Evolutionary conservation across 108 stramenopile species (phyloP).

Genomic region (Phaeodactylum tricornutum): DNA sequence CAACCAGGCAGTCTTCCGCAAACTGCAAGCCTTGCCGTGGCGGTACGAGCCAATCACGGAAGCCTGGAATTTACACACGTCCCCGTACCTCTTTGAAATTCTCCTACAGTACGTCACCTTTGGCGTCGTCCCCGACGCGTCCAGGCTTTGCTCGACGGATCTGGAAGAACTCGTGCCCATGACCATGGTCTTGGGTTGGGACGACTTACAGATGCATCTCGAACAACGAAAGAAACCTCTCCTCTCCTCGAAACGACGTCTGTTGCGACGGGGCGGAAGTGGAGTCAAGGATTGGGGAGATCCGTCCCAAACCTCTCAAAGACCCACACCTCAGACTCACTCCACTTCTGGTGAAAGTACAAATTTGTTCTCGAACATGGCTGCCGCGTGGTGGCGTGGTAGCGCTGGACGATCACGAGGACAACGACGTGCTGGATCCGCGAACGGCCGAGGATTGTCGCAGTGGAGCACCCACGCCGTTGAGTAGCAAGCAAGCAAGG

Average conservation of each 20-base stretch:
- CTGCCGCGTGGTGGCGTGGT: neutral
- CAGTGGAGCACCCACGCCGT: too few relatives aligned
- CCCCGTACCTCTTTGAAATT: neutral
- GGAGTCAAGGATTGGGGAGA: too few relatives aligned
- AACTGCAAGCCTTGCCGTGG: neutral
- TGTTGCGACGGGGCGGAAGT: neutral
- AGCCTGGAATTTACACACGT: neutral
- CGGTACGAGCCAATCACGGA: neutral
- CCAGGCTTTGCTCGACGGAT: neutral
- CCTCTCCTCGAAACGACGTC: neutral
- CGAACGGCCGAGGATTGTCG: too few relatives aligned
- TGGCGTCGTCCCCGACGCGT: neutral
- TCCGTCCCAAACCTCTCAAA: neutral
- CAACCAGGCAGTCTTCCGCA: neutral
- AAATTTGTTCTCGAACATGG: neutral
- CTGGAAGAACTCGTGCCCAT: neutral
- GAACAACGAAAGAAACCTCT: neutral
- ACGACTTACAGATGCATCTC: neutral
- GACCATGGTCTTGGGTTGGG: neutral
- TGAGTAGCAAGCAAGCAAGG: too few relatives aligned
- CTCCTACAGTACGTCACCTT: neutral
- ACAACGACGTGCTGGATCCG: too few relatives aligned
- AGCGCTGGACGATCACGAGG: too few relatives aligned
- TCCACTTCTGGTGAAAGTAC: neutral
- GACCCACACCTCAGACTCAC: neutral